Percentiles rank a stretch among this genome's conserved stretches.
These are phyloP conservation scores for Plantago elongata DNA, from an alignment of 257 asterid species.

Conservation along the genomic window DNA sequence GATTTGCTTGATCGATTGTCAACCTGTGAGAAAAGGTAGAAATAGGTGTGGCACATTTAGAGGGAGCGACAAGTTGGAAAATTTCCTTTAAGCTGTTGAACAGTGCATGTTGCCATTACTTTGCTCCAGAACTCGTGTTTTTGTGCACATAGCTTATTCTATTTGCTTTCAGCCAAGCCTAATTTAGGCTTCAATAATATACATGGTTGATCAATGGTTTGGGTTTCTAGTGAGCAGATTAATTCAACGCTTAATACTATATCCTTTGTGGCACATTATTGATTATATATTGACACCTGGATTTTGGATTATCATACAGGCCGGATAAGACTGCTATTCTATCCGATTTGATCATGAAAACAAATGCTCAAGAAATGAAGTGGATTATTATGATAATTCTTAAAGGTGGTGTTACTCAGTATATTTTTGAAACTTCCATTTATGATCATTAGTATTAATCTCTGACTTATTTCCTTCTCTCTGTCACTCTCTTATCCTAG, in stretches of 20 bases:
- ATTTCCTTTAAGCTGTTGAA: conserved; percentile 9
- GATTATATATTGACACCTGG: conserved; percentile 22
- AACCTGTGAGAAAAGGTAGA: conserved; percentile 69
- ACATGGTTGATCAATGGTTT: conserved; percentile 4
- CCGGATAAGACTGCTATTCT: conserved; percentile 64
- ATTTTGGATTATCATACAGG: conserved; percentile 40
- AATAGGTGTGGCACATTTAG: conserved; percentile 3
- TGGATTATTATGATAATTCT: conserved; percentile 97
- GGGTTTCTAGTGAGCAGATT: conserved; percentile 1
- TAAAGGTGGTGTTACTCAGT: conserved; percentile 51
- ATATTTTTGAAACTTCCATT: conserved; percentile 10
- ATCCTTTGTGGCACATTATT: not conserved
- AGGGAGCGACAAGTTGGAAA: not conserved
- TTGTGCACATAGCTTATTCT: conserved; percentile 4
- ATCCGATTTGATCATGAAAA: conserved; percentile 73
- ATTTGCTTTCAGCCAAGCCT: not conserved
- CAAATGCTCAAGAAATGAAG: conserved; percentile 96
- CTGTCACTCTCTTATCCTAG: conserved; percentile 30
- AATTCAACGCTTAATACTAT: conserved; percentile 5
- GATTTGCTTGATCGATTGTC: conserved; percentile 84
- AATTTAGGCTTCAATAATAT: not conserved
- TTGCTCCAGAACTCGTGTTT: conserved; percentile 7
- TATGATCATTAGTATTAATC: conserved; percentile 1
- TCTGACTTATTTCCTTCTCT: conserved; percentile 5
- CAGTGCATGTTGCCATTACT: conserved; percentile 4